A percentile compares a stretch with the other conserved stretches of the same genome.
Evolutionary conservation across 306 rosid species (phyloP).

Genomic region (Fragaria iinumae): DNA sequence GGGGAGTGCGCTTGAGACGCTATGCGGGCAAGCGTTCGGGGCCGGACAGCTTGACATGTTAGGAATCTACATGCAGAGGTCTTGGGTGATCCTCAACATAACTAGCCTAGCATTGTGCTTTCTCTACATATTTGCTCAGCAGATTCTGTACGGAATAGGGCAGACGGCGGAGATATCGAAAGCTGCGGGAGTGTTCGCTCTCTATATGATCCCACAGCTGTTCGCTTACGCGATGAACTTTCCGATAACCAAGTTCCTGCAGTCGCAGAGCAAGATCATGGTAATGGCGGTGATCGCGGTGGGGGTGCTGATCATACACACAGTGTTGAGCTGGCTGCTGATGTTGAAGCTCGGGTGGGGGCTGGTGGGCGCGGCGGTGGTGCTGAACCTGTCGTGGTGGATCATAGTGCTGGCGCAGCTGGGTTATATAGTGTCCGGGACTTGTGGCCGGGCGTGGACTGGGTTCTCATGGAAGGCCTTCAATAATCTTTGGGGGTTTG

Average conservation of each 20-base stretch:
- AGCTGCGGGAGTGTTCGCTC: constrained; percentile 66
- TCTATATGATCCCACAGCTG: constrained; percentile 91
- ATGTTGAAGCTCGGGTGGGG: constrained; percentile 70
- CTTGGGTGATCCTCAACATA: constrained; percentile 65
- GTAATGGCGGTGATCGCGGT: constrained; percentile 72
- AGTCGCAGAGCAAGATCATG: constrained; percentile 88
- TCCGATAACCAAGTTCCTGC: constrained; percentile 78
- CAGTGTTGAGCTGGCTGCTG: constrained; percentile 66
- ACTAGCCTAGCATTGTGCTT: constrained; percentile 39
- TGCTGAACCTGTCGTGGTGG: constrained; percentile 81
- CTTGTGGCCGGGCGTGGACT: constrained; percentile 68
- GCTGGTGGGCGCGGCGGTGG: constrained; percentile 69
- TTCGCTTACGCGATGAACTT: constrained; percentile 79
- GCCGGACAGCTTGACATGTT: constrained; percentile 75
- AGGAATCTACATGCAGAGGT: constrained; percentile 86
- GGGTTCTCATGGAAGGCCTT: constrained; percentile 77
- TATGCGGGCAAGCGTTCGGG: constrained; percentile 91
- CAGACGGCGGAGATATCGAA: constrained; percentile 63
- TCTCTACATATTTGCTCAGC: constrained; percentile 55
- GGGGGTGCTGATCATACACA: constrained; percentile 56
- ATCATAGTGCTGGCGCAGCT: constrained; percentile 62
- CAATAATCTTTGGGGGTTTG: constrained; percentile 63
- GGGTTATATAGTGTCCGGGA: constrained; percentile 56
- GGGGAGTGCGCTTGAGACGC: constrained; percentile 95
- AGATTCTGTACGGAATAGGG: constrained; percentile 49